Evolutionary conservation across 2,329 filamentous ascomycete species (phyloP), one percentile per base, ranked within the genome.

Genomic region (Exophiala spinifera): DNA sequence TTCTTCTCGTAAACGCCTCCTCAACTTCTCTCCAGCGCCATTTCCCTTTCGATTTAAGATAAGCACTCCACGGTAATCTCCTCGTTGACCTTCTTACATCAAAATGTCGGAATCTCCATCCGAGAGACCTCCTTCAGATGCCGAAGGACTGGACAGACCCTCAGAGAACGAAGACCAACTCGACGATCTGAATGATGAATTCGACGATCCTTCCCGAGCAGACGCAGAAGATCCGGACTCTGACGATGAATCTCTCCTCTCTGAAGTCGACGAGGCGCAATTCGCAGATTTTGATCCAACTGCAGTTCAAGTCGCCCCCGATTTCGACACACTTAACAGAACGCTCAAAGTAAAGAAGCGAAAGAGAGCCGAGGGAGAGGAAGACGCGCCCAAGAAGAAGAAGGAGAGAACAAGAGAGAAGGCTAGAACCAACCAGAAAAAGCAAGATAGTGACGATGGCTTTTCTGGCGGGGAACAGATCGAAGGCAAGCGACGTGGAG

Each of bases 341-440:
- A 65, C 82, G 55, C 79, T 86, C 58, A 80, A 83, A 53, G 79
- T 83, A 51, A 79, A 84, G 70, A 85, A 85, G 74, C 75, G 83
- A 59, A 82, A 84, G 75, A 81, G 88, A 53, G 81, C 80, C 59
- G 76, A 76, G 49, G 77, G 79, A 28, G 76, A 81, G 31, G 84
- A 84, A 48, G 82, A 80, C 25, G 79, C 79, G 46, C 89, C 87
- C 71, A 94, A 90, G 73, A 87, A 88, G 49, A 84, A 81, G 69
- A 76, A 77, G 59, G 76, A 80, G 62, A 72, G 74, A 3, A 72
- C 76, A 54, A 71, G 80, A 23, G 79, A 82, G 64, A 81, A 78
- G 70, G 75, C 74, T 17, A 76, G 76, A 62, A 80, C 78, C 69
- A 75, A 75, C 19, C 76, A 76, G 61, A 79, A 84, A 47, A 79